Evolutionary conservation across 805 yeast genomes (phyloP), one percentile per base, ranked within the genome.

Genomic region (Schizosaccharomyces pombe): DNA sequence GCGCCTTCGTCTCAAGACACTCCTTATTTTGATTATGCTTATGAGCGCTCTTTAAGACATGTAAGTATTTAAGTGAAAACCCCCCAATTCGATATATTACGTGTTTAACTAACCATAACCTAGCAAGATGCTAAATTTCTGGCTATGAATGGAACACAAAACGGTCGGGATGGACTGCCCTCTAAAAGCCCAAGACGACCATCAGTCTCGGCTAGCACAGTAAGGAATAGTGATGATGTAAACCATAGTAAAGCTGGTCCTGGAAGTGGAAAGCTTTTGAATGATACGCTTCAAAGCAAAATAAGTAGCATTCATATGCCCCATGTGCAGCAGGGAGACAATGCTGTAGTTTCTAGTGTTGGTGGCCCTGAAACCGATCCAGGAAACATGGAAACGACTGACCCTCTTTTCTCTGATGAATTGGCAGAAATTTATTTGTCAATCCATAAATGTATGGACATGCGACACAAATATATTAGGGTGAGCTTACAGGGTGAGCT

Each of bases 401-500:
- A 53, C 8, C 57, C 57, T 49, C 49, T 34, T 9, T 39, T 43
- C 26, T 43, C 49, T 16, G 49, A 43, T 12, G 73, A 70, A 57
- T 61, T 70, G 26, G 57, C 57, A 33, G 54, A 55, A 39, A 68
- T 71, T 62, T 70, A 68, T 57, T 52, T 55, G 16, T 61, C 61
- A 29, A 70, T 71, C 4, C 63, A 65, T 33, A 61, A 61, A 37
- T 83, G 95, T 63, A 72, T 89, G 57, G 77, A 75, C 11, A 63
- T 84, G 58, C 78, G 99, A 64, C 78, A 75, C 60, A 82, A 79
- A 62, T 91, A 89, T 65, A 81, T 82, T 66, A 61, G 67, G 1
- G 59, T 76, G 9, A 85, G 96, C 0, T 59, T 76, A 54, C 99
- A 91, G 68, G 70, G 77, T 55, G 82, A 80, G 49, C 64, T 68